Base-by-base conservation (phyloP, 805 yeast genomes). In the Saturnispora quitensis region DNA sequence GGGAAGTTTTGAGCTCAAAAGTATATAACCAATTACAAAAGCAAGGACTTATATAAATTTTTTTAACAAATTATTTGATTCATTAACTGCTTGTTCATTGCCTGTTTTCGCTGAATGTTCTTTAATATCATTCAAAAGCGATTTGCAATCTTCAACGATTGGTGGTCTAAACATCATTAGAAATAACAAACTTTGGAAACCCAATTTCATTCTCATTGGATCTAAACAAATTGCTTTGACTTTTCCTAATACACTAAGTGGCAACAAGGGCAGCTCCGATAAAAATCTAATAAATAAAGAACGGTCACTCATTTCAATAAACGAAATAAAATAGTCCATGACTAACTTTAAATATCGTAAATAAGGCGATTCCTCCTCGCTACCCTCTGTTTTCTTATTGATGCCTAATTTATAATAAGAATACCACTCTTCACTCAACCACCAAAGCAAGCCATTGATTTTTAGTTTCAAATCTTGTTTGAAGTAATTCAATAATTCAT, bases 131-230 rank as follows among this genome's bases (percentile, higher is more conserved):
- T 66, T 66, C 48, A 82, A 68, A 3, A 82, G 69, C 3, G 68
- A 69, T 27, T 82, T 60, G 58, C 85, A 80, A 12, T 70, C 68
- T 3, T 64, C 72, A 54, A 82, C 78, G 28, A 80, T 88, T 0
- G 98, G 97, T 0, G 97, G 96, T 60, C 96, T 77, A 66, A 87
- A 86, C 91, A 89, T 86, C 50, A 90, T 79, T 55, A 93, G 68
- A 61, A 84, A 88, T 57, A 86, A 87, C 51, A 95, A 69, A 1
- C 96, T 81, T 59, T 88, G 83, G 59, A 87, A 81, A 0, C 98
- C 99, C 24, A 91, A 69, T 48, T 82, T 76, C 22, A 81, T 73
- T 67, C 97, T 78, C 22, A 80, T 84, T 0, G 98, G 98, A 64
- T 93, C 98, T 44, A 79, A 70, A 62, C 97, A 85, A 15, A 93